Evolutionary conservation across 345 rosid genomes (phyloP).

Genomic region (Turritis glabra): DNA sequence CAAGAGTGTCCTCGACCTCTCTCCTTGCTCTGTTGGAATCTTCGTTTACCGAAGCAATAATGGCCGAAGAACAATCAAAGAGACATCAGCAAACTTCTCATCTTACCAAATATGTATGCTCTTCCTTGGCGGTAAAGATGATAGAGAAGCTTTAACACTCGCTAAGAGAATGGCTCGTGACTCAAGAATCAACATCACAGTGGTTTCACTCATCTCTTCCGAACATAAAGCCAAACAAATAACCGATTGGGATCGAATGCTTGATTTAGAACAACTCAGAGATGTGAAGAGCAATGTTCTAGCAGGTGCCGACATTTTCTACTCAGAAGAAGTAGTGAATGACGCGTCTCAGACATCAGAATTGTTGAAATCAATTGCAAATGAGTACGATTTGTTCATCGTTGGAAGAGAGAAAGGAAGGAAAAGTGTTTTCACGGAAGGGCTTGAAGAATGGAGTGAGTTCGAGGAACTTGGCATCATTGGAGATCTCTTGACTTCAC

Average conservation of each 20-base stretch:
- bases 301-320: background rate
- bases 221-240: conserved; percentile 3
- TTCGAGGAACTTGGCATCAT: conserved; percentile 36
- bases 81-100: conserved; percentile 14
- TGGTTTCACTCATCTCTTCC: conserved; percentile 19
- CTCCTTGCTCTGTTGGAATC: conserved; percentile 53
- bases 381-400: conserved; percentile 40
- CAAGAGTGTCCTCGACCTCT: conserved; percentile 38
- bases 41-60: conserved; percentile 30
- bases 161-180: conserved; percentile 40
- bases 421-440: conserved; percentile 28
- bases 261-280: conserved; percentile 32
- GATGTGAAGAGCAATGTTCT: conserved; percentile 26
- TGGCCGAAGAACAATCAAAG: conserved; percentile 30
- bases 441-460: conserved; percentile 42
- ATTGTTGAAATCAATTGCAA: conserved; percentile 28
- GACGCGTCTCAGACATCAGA: conserved; percentile 37
- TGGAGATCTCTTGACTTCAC: conserved; percentile 40
- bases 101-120: conserved; percentile 38
- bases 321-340: conserved; percentile 29
- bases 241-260: conserved; percentile 31
- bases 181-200: conserved; percentile 18
- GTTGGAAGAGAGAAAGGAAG: conserved; percentile 39
- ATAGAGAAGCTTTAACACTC: conserved; percentile 43
- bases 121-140: conserved; percentile 48